Evolutionary conservation across 2,329 filamentous ascomycete genomes (phyloP).

Genomic region (Lecanoromycetidae sp.): DNA sequence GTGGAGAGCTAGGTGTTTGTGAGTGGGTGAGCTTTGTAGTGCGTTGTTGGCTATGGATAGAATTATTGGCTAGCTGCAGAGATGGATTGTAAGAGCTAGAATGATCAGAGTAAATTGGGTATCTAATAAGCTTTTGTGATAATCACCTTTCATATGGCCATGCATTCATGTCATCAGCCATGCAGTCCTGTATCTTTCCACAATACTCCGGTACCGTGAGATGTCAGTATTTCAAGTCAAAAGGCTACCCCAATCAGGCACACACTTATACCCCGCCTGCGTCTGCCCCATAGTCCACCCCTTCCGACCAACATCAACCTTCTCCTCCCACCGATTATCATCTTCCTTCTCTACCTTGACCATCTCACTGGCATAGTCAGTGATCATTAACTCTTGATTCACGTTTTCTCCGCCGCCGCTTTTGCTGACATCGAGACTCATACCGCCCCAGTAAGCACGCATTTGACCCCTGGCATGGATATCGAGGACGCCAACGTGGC

Average conservation of each 20-base stretch:
- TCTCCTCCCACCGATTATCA: slow-evolving; percentile 12
- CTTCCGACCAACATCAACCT: slow-evolving; percentile 5
- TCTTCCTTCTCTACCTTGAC: slow-evolving; percentile 11
- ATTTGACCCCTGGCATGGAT: slow-evolving; percentile 8
- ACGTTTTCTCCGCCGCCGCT: slow-evolving; percentile 3
- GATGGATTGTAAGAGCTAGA: no score
- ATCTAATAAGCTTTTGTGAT: no score
- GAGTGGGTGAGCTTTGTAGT: no score
- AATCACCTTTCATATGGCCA: no score
- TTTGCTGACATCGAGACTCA: slow-evolving; percentile 12
- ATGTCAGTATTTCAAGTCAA: no score
- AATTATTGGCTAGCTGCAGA: no score
- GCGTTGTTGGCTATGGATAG: no score
- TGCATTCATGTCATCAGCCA: no score
- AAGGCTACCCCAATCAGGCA: slow-evolving; percentile 6
- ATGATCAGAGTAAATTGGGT: no score
- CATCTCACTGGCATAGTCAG: not conserved
- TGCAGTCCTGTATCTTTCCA: no score
- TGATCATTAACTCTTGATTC: slow-evolving; percentile 11
- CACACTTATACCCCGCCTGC: slow-evolving; percentile 10
- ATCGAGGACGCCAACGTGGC: slow-evolving; percentile 5
- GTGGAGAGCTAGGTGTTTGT: no score
- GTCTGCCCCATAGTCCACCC: slow-evolving; percentile 13
- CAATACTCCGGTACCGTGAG: no score
- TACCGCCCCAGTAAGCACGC: slow-evolving; percentile 13